phyloP scores from a whole-genome alignment of 805 yeast genomes.

The Saccharomycopsis olivae region DNA sequence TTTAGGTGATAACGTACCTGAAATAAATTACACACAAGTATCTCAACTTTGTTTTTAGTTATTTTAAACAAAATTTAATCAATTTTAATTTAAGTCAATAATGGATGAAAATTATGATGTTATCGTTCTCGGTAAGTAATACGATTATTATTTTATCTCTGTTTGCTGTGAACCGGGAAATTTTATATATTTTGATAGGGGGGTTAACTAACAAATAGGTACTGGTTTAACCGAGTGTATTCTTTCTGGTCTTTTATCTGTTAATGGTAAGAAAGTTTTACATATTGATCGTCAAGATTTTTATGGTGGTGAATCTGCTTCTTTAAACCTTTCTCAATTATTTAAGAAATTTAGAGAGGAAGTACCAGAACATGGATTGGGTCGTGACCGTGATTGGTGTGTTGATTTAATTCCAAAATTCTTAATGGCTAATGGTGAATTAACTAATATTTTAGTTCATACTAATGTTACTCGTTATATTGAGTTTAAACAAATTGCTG shows the following conservation, averaged over 20 bases:
- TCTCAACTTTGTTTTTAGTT: too few species aligned
- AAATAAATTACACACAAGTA: too few species aligned
- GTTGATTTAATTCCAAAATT: constrained; percentile 95
- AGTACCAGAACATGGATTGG: constrained; percentile 57
- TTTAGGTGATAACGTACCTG: too few species aligned
- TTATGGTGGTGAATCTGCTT: constrained; percentile 89
- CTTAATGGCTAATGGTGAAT: constrained; percentile 94
- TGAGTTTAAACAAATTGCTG: constrained; percentile 94
- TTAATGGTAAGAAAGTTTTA: constrained; percentile 95
- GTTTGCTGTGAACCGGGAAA: too few species aligned
- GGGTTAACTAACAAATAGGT: not conserved
- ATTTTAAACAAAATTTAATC: too few species aligned
- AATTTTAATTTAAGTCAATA: too few species aligned
- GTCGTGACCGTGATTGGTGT: constrained; percentile 96
- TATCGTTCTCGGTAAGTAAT: constrained; percentile 68
- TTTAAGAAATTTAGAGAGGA: constrained; percentile 71
- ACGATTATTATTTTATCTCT: too few species aligned
- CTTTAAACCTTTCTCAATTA: constrained; percentile 56
- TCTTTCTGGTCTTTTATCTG: constrained; percentile 84
- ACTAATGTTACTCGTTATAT: constrained; percentile 93
- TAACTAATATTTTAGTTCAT: constrained; percentile 89
- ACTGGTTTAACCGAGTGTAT: constrained; percentile 95
- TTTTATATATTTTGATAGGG: not conserved
- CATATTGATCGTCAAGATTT: constrained; percentile 95
- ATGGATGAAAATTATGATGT: constrained; percentile 98